Conservation (phyloP, 176 grass and related monocot species). For the Lolium multiflorum region DNA sequence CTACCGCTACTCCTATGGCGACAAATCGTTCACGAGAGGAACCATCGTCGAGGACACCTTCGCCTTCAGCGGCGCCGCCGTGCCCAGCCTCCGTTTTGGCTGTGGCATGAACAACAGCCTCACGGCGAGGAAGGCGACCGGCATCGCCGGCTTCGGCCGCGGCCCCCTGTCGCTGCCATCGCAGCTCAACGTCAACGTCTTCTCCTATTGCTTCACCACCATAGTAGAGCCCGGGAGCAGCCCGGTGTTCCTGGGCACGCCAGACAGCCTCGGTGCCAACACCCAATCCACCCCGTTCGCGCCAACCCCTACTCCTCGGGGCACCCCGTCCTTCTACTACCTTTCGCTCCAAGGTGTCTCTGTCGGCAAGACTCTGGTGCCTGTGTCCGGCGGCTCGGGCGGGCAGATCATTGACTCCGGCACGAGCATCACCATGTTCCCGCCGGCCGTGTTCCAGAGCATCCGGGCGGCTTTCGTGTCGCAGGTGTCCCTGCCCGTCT, state of each 20-base stretch:
- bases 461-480: too few relatives aligned
- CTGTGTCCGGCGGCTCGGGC: too few relatives aligned
- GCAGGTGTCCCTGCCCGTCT: too few relatives aligned
- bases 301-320: background rate
- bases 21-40: slow-evolving; percentile 42
- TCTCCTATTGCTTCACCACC: slow-evolving; percentile 70
- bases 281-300: slow-evolving; percentile 49
- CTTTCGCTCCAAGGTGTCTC: slow-evolving; percentile 51
- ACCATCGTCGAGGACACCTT: slow-evolving; percentile 50
- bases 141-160: too few relatives aligned
- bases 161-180: slow-evolving; percentile 44
- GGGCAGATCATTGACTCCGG: too few relatives aligned
- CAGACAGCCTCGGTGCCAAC: slow-evolving; percentile 14
- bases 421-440: too few relatives aligned
- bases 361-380: slow-evolving; percentile 33
- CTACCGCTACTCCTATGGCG: slow-evolving; percentile 48
- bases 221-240: slow-evolving; percentile 45
- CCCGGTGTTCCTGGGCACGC: slow-evolving; percentile 53
- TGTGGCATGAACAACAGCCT: slow-evolving; percentile 50
- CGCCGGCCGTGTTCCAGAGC: too few relatives aligned
- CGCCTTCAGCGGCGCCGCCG: slow-evolving; percentile 22
- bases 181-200: slow-evolving; percentile 54
- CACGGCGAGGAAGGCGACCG: too few relatives aligned
- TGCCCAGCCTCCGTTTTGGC: slow-evolving; percentile 49
- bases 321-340: slow-evolving; percentile 31